Percentiles rank a stretch among this genome's conserved stretches.
Conservation (phyloP, 2,329 filamentous ascomycete genomes). For the Arthrobotrys megalospora region DNA sequence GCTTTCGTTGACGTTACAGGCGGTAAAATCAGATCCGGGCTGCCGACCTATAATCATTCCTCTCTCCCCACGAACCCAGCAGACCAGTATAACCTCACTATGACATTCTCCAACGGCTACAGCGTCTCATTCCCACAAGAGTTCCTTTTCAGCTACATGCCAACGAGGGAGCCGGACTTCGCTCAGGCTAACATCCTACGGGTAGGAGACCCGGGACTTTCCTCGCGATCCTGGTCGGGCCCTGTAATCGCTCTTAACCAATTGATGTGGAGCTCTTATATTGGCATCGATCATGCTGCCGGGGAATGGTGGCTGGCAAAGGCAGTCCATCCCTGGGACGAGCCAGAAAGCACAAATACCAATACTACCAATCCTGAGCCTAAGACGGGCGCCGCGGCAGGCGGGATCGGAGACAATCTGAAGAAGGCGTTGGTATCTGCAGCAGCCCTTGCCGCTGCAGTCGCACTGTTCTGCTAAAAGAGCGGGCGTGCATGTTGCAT, state of each 20-base stretch:
- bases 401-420: slow-evolving; percentile 25
- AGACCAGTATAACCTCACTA: slow-evolving; percentile 17
- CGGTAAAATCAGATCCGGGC: not conserved
- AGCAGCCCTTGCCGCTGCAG: slow-evolving; percentile 43
- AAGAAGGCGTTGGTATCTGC: slow-evolving; percentile 15
- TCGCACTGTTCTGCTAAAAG: slow-evolving; percentile 28
- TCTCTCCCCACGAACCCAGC: slow-evolving; percentile 17
- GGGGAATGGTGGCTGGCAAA: slow-evolving; percentile 43
- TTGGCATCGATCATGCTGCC: slow-evolving; percentile 40
- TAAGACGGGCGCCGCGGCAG: not conserved
- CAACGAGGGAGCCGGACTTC: not conserved
- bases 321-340: slow-evolving; percentile 15
- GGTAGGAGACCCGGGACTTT: not conserved
- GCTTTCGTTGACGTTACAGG: slow-evolving; percentile 12
- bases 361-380: not conserved
- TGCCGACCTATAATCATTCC: not conserved
- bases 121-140: slow-evolving; percentile 6
- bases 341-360: not conserved
- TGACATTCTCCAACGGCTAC: slow-evolving; percentile 39
- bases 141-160: not conserved
- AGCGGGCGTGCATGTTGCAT: slow-evolving; percentile 8
- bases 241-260: slow-evolving; percentile 10
- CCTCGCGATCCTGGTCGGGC: not conserved
- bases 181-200: not conserved
- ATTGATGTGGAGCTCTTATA: slow-evolving; percentile 25